phyloP scores from a whole-genome alignment of 805 yeast genomes.

The Spathaspora sp. region DNA sequence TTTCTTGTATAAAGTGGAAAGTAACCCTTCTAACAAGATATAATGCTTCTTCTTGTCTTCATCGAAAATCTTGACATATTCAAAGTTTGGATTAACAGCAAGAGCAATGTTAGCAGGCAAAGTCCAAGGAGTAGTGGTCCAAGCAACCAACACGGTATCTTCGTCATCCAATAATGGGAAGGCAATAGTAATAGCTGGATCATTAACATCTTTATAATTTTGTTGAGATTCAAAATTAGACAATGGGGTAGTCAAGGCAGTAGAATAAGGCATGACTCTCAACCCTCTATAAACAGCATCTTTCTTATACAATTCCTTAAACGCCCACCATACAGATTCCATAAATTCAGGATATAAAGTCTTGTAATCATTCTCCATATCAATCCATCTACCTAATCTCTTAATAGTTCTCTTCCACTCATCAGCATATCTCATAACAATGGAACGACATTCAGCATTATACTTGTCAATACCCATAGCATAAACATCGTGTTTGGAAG shows the following conservation, averaged over 20 bases:
- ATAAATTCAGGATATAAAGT: slow-evolving; percentile 92
- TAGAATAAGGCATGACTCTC: slow-evolving; percentile 98
- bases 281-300: slow-evolving; percentile 90
- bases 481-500: slow-evolving; percentile 92
- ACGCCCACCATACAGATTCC: slow-evolving; percentile 99
- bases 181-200: slow-evolving; percentile 93
- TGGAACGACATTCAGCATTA: slow-evolving; percentile 90
- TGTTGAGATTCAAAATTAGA: slow-evolving; percentile 98
- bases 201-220: slow-evolving; percentile 94
- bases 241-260: slow-evolving; percentile 94
- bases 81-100: slow-evolving; percentile 87
- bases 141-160: slow-evolving; percentile 82
- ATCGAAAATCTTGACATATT: slow-evolving; percentile 88
- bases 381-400: slow-evolving; percentile 98
- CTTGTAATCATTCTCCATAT: slow-evolving; percentile 96
- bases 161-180: slow-evolving; percentile 81
- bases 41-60: slow-evolving; percentile 79
- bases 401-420: slow-evolving; percentile 95
- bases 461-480: slow-evolving; percentile 90
- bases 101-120: slow-evolving; percentile 90
- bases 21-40: slow-evolving; percentile 78
- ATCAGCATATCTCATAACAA: slow-evolving; percentile 94
- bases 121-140: slow-evolving; percentile 99
- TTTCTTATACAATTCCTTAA: slow-evolving; percentile 81
- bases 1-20: slow-evolving; percentile 86